These are phyloP conservation scores for Dioscorea alata DNA, from an alignment of 106 monocot species.

Conservation along the genomic window DNA sequence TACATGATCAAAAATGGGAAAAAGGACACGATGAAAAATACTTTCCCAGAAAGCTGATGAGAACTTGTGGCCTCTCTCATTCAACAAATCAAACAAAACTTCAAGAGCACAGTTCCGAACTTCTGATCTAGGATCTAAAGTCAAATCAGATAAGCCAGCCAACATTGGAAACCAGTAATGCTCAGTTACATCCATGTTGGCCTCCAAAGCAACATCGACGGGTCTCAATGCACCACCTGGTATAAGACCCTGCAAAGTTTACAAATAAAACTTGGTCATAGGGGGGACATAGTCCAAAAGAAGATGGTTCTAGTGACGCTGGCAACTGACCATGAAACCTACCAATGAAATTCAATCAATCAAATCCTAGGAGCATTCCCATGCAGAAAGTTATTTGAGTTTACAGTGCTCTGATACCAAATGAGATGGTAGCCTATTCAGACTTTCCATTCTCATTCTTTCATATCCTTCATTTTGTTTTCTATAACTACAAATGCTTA, in stretches of 20 bases:
- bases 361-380: no score
- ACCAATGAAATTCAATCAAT: no score
- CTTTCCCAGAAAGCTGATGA: constrained; percentile 94
- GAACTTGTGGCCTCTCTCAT: constrained; percentile 93
- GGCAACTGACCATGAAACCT: no score
- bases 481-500: no score
- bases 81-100: constrained; percentile 96
- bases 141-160: constrained; percentile 91
- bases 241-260: constrained; percentile 59
- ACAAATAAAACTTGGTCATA: background rate
- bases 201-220: constrained; percentile 44
- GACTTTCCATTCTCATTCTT: no score
- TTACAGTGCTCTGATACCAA: no score
- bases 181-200: constrained; percentile 75
- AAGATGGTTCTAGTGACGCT: no score
- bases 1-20: constrained; percentile 95
- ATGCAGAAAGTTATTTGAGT: no score
- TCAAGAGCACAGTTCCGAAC: constrained; percentile 92
- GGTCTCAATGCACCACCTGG: constrained; percentile 90
- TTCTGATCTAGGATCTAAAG: constrained; percentile 81
- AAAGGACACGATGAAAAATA: constrained; percentile 89
- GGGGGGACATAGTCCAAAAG: no score
- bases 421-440: no score
- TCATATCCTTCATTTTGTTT: no score
- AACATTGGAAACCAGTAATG: constrained; percentile 99